Percentiles rank a stretch among this genome's conserved stretches.
phyloP scores from a whole-genome alignment of 768 basidiomycete genomes.

The Boletus subcaerulescens region DNA sequence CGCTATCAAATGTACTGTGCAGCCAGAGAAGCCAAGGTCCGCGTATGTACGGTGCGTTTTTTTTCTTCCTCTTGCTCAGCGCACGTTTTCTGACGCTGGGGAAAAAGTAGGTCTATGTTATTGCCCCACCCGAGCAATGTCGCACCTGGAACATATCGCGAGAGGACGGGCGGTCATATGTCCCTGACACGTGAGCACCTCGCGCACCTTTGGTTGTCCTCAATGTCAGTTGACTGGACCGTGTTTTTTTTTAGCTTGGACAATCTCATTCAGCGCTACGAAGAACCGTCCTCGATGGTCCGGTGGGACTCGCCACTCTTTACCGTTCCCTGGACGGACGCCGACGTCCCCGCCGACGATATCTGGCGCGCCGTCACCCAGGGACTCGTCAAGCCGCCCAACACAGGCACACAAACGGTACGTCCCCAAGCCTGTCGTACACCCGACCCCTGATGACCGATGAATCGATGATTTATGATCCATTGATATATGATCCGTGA shows the following conservation, averaged over 20 bases:
- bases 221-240: no score
- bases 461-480: no score
- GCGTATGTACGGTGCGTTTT: conserved; percentile 78
- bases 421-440: conserved; percentile 15
- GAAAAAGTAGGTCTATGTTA: conserved; percentile 59
- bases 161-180: conserved; percentile 49
- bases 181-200: conserved; percentile 60
- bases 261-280: conserved; percentile 74
- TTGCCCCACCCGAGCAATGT: conserved; percentile 72
- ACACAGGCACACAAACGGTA: conserved; percentile 75
- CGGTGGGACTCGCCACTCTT: conserved; percentile 97
- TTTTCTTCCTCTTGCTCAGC: no score
- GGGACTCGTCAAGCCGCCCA: conserved; percentile 82
- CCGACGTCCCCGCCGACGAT: conserved; percentile 56
- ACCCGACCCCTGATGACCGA: not conserved
- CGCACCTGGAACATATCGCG: conserved; percentile 68
- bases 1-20: conserved; percentile 98
- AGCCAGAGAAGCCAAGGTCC: conserved; percentile 80
- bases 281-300: conserved; percentile 98
- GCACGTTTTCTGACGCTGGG: no score
- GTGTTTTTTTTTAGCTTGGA: conserved; percentile 1
- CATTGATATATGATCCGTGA: no score
- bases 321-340: conserved; percentile 75
- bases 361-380: conserved; percentile 83
- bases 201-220: no score